phyloP scores from a whole-genome alignment of 495 filamentous ascomycete species.

The Staphylotrichum longicolle region DNA sequence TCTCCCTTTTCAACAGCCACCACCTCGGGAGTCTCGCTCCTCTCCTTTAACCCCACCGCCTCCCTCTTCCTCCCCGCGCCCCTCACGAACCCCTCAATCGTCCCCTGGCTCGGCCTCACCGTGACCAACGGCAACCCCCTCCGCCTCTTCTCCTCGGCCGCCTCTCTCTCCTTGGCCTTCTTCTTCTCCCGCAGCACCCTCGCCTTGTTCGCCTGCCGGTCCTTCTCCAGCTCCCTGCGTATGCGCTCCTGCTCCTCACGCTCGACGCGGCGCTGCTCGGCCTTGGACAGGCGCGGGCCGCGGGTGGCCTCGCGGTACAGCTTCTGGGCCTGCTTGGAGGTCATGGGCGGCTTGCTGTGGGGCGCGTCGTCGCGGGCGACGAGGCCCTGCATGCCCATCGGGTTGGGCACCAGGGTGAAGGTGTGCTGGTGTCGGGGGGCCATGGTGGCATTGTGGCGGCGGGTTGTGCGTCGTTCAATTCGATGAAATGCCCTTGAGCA shows the following conservation, averaged over 20 bases:
- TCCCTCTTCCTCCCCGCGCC: constrained; percentile 27
- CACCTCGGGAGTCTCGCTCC: constrained; percentile 5
- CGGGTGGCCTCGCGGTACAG: constrained; percentile 35
- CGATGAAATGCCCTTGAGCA: neutral
- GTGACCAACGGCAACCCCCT: constrained; percentile 43
- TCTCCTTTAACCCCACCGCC: constrained; percentile 11
- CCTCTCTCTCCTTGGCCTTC: constrained; percentile 40
- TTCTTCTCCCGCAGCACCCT: constrained; percentile 43
- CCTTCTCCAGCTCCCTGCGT: constrained; percentile 45
- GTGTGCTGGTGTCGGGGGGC: constrained; percentile 24
- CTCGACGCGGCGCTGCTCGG: constrained; percentile 42
- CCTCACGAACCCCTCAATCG: constrained; percentile 43
- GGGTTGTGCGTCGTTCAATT: neutral
- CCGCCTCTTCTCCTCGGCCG: constrained; percentile 38
- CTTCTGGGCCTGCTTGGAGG: constrained; percentile 46
- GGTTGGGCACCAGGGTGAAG: constrained; percentile 30
- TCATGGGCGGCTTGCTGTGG: constrained; percentile 39
- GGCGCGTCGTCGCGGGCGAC: constrained; percentile 14
- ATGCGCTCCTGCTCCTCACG: constrained; percentile 47
- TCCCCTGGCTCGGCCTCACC: constrained; percentile 45
- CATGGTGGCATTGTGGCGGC: constrained; percentile 10
- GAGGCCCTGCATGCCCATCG: constrained; percentile 27
- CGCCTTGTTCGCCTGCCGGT: constrained; percentile 39
- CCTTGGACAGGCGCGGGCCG: constrained; percentile 39
- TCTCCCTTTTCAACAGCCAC: no score